These are phyloP conservation scores for Coccinonectria pachysandricola DNA, from an alignment of 2,329 filamentous ascomycete genomes.

Conservation along the genomic window DNA sequence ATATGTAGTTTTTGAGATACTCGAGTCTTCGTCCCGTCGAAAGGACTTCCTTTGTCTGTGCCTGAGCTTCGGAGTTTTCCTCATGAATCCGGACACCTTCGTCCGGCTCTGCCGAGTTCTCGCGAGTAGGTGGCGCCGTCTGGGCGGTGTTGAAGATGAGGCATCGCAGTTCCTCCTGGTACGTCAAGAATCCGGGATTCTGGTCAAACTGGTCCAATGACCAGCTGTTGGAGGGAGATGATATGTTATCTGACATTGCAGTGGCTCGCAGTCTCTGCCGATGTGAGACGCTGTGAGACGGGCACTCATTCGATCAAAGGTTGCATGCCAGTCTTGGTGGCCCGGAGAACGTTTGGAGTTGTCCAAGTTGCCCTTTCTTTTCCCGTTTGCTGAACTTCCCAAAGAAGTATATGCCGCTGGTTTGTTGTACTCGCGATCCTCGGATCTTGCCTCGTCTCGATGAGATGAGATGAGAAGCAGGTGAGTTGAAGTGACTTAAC, in stretches of 20 bases:
- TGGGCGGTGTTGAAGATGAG: constrained; percentile 37
- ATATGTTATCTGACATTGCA: constrained; percentile 14
- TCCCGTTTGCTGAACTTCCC: too few relatives aligned
- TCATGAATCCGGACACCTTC: constrained; percentile 11
- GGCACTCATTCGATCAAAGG: too few relatives aligned
- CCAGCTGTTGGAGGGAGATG: constrained; percentile 21
- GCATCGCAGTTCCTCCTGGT: constrained; percentile 34
- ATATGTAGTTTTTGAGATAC: constrained; percentile 41
- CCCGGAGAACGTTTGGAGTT: too few relatives aligned
- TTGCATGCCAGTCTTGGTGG: too few relatives aligned
- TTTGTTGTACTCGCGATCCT: too few relatives aligned
- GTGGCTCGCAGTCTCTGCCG: too few relatives aligned
- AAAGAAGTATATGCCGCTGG: too few relatives aligned
- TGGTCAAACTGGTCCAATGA: constrained; percentile 25
- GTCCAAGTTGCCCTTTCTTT: too few relatives aligned
- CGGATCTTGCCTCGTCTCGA: too few relatives aligned
- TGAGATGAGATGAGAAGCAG: too few relatives aligned
- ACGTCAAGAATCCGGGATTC: constrained; percentile 33
- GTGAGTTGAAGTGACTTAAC: too few relatives aligned
- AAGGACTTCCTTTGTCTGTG: constrained; percentile 17
- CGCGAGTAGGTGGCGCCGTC: constrained; percentile 30
- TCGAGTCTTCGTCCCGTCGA: constrained; percentile 24
- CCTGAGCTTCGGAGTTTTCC: constrained; percentile 11
- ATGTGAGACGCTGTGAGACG: too few relatives aligned
- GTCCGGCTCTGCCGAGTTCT: constrained; percentile 23